A percentile compares a stretch with the other conserved stretches of the same genome.
Conservation (phyloP, 2,329 filamentous ascomycete genomes). For the Microascus cirrosus region DNA sequence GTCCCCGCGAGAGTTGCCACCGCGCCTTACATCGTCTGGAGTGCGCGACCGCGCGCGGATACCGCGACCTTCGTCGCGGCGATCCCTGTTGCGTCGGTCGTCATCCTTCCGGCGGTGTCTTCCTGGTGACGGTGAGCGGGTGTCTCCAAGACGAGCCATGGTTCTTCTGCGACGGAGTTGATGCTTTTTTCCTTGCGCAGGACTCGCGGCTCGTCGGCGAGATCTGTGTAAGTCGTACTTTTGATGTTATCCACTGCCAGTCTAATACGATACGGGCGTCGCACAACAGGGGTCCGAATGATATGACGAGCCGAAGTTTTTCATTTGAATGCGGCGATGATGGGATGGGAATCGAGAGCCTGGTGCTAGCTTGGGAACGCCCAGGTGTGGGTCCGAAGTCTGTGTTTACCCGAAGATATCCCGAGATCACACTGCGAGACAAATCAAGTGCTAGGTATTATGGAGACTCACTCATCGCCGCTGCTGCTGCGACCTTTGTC, state of each 20-base stretch:
- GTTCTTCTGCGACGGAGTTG: conserved; percentile 1
- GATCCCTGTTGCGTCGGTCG: conserved; percentile 43
- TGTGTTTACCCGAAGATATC: not conserved
- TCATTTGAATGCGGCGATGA: not conserved
- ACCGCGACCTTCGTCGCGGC: conserved; percentile 37
- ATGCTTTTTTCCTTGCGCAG: not conserved
- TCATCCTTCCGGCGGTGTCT: conserved; percentile 40
- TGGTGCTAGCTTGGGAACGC: not conserved
- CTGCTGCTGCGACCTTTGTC: not conserved
- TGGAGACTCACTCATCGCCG: not conserved
- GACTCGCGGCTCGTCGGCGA: conserved; percentile 1
- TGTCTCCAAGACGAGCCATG: conserved; percentile 56
- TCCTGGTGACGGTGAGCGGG: conserved; percentile 68
- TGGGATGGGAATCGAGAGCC: not conserved
- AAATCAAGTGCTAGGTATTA: not conserved
- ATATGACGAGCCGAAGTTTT: not conserved
- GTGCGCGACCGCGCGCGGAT: conserved; percentile 52
- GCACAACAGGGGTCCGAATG: not conserved
- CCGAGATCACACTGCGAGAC: not conserved
- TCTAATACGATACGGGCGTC: not conserved
- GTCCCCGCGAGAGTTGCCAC: conserved; percentile 5
- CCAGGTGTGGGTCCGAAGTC: too few relatives aligned
- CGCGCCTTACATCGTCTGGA: conserved; percentile 43
- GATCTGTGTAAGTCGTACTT: conserved; percentile 5
- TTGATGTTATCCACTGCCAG: not conserved